Percentiles rank a stretch among this genome's conserved stretches.
These are phyloP conservation scores for Parafenestella ontariensis DNA, from an alignment of 2,329 filamentous ascomycete genomes.

Conservation along the genomic window DNA sequence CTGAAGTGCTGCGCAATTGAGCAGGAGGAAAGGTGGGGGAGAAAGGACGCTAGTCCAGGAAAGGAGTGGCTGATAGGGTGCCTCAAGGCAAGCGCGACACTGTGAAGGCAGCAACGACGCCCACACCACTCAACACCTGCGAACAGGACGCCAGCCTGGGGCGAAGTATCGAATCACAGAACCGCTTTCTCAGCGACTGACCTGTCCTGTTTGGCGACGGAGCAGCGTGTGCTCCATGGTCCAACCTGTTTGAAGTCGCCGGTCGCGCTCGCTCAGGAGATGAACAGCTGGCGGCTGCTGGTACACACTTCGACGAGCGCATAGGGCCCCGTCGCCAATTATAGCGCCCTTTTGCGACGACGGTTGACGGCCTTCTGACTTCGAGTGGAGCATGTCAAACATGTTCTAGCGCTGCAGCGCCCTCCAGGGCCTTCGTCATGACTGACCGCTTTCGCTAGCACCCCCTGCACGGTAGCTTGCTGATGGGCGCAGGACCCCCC, in stretches of 20 bases:
- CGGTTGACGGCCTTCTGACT: constrained; percentile 32
- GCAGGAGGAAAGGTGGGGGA: constrained; percentile 12
- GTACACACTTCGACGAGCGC: constrained; percentile 17
- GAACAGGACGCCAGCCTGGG: constrained; percentile 26
- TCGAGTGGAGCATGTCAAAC: constrained; percentile 24
- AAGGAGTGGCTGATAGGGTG: constrained; percentile 29
- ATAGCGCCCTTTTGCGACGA: constrained; percentile 17
- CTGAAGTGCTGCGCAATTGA: constrained; percentile 28
- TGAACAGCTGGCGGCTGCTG: constrained; percentile 32
- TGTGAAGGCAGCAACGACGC: constrained; percentile 27
- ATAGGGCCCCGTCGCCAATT: constrained; percentile 21
- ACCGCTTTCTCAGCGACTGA: constrained; percentile 12
- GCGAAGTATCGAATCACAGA: constrained; percentile 24
- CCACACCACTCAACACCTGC: constrained; percentile 20
- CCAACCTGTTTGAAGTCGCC: constrained; percentile 27
- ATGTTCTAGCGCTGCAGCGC: constrained; percentile 20
- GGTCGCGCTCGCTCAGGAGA: constrained; percentile 29
- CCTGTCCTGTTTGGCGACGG: constrained; percentile 18
- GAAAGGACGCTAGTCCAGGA: constrained; percentile 11
- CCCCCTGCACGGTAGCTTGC: constrained; percentile 14
- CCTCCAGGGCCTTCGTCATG: constrained; percentile 39
- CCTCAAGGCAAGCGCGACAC: constrained; percentile 7
- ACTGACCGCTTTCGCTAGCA: constrained; percentile 43
- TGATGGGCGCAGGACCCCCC: constrained; percentile 14
- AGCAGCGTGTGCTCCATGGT: constrained; percentile 2